Conservation (phyloP, 2,329 filamentous ascomycete genomes). For the Neonectria neomacrospora region DNA sequence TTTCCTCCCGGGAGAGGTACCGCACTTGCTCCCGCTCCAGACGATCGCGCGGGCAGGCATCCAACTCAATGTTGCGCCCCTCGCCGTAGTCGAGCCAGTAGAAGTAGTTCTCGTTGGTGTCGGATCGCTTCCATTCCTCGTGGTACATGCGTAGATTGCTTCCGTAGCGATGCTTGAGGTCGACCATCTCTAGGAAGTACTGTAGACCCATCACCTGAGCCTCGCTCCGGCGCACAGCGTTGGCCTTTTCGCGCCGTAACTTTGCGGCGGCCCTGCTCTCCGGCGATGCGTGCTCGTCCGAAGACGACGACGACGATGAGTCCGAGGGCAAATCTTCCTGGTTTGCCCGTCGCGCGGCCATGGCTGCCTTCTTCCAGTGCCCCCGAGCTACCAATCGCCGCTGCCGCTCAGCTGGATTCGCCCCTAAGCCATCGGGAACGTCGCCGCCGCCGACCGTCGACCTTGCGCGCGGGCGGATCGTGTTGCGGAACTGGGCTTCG, state of each 20-base stretch:
- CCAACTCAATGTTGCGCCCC: conserved; percentile 75
- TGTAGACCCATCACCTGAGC: conserved; percentile 85
- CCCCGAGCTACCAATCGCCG: conserved; percentile 61
- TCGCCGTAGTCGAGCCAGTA: conserved; percentile 91
- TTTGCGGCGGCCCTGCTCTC: conserved; percentile 53
- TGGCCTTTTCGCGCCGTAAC: conserved; percentile 59
- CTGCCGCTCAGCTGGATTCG: conserved; percentile 24
- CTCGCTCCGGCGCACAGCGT: conserved; percentile 68
- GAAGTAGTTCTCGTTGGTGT: conserved; percentile 90
- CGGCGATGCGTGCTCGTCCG: conserved; percentile 47
- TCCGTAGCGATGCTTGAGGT: conserved; percentile 87
- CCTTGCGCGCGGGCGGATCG: conserved; percentile 57
- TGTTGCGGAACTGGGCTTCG: conserved; percentile 65
- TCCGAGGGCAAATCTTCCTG: conserved; percentile 70
- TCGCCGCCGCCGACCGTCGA: conserved; percentile 25
- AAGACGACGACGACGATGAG: conserved; percentile 45
- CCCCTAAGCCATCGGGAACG: conserved; percentile 16
- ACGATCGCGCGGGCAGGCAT: conserved; percentile 76
- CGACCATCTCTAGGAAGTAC: conserved; percentile 88
- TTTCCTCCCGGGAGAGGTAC: conserved; percentile 85
- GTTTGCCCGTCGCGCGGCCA: conserved; percentile 77
- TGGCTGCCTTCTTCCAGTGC: conserved; percentile 80
- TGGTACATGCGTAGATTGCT: conserved; percentile 86
- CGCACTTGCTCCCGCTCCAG: conserved; percentile 83
- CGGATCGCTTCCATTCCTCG: conserved; percentile 80